Percentiles rank a stretch among this genome's conserved stretches.
phyloP scores from a whole-genome alignment of 2,329 filamentous ascomycete genomes.

The Diaporthe vaccinii region DNA sequence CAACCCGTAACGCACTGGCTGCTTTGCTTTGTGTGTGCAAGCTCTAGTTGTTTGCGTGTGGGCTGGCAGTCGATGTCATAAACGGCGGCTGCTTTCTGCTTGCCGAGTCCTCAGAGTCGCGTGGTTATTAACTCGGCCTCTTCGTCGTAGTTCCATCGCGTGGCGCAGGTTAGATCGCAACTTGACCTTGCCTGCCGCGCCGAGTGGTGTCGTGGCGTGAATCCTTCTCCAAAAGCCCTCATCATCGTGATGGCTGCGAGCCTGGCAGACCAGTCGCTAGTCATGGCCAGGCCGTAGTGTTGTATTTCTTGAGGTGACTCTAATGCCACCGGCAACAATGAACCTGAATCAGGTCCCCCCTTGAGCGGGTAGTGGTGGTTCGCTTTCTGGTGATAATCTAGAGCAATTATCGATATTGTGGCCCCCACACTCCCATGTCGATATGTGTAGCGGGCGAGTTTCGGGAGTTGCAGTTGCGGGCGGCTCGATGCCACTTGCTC shows the following conservation, averaged over 20 bases:
- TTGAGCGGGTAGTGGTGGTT: neutral
- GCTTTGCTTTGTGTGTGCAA: neutral
- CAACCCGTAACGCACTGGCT: neutral
- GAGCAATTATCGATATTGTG: neutral
- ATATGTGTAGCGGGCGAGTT: constrained; percentile 18
- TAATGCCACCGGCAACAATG: constrained; percentile 6
- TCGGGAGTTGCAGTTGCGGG: neutral
- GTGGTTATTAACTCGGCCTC: neutral
- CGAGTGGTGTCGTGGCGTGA: constrained; percentile 14
- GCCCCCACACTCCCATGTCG: constrained; percentile 23
- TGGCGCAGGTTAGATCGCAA: constrained; percentile 10
- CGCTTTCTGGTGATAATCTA: neutral
- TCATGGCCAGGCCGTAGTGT: constrained; percentile 17
- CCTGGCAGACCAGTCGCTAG: constrained; percentile 20
- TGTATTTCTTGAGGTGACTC: constrained; percentile 4
- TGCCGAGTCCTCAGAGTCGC: constrained; percentile 6
- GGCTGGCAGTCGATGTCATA: neutral
- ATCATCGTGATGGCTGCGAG: neutral
- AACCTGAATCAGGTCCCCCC: neutral
- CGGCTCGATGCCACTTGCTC: neutral
- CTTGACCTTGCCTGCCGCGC: constrained; percentile 21
- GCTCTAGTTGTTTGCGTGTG: neutral
- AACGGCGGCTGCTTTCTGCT: neutral
- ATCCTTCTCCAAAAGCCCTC: constrained; percentile 13
- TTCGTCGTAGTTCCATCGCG: constrained; percentile 16